Conservation (phyloP, 805 yeast species). For the Candida patagonica region DNA sequence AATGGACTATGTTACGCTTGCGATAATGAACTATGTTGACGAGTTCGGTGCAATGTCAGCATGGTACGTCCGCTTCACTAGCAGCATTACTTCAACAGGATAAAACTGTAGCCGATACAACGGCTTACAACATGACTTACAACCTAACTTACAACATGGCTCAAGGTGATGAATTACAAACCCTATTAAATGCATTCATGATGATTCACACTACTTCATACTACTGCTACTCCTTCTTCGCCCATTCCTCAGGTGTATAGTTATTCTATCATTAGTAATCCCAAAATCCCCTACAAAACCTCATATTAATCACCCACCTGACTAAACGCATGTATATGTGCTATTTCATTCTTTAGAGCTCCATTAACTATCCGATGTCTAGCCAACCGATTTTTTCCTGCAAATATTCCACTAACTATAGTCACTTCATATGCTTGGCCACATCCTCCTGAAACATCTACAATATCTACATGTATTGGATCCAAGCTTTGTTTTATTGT, state of each 20-base stretch:
- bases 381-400: constrained; percentile 73
- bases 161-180: too few relatives aligned
- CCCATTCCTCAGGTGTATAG: constrained; percentile 87
- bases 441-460: constrained; percentile 85
- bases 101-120: too few relatives aligned
- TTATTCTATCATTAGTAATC: constrained; percentile 19
- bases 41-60: too few relatives aligned
- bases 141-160: too few relatives aligned
- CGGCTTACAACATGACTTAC: too few relatives aligned
- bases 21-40: not conserved
- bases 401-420: constrained; percentile 64
- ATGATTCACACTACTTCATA: too few relatives aligned
- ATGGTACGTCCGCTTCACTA: too few relatives aligned
- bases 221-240: constrained; percentile 14
- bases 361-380: constrained; percentile 81
- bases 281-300: constrained; percentile 24
- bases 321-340: constrained; percentile 87
- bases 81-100: too few relatives aligned
- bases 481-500: constrained; percentile 47
- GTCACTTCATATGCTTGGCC: constrained; percentile 96
- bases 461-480: constrained; percentile 61
- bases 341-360: constrained; percentile 75
- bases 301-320: constrained; percentile 42
- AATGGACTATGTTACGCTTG: not conserved
- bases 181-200: too few relatives aligned